Percentiles rank a stretch among this genome's conserved stretches.
phyloP scores from a whole-genome alignment of 2,329 filamentous ascomycete genomes.

The Tolypocladium inflatum region DNA sequence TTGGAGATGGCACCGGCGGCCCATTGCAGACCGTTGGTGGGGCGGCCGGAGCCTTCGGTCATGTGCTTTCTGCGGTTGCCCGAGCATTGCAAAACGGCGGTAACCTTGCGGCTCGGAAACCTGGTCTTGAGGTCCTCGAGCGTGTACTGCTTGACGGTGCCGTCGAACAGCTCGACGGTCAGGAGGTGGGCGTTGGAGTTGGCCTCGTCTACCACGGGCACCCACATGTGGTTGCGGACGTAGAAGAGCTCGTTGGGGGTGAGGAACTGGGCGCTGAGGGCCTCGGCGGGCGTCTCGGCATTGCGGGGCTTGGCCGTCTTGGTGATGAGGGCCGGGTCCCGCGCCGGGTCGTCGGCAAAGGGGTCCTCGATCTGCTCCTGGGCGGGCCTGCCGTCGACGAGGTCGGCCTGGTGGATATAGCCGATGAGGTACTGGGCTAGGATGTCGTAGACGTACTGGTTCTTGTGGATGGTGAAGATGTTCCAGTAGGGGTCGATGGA shows the following conservation, averaged over 20 bases:
- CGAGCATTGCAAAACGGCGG: conserved; percentile 49
- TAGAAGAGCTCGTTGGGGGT: conserved; percentile 50
- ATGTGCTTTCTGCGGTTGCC: conserved; percentile 52
- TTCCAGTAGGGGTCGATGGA: conserved; percentile 61
- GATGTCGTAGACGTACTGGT: conserved; percentile 54
- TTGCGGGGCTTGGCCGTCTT: conserved; percentile 49
- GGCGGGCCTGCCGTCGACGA: conserved; percentile 46
- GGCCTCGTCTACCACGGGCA: conserved; percentile 34
- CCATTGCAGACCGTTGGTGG: conserved; percentile 52
- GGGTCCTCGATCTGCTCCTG: conserved; percentile 50
- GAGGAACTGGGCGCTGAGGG: conserved; percentile 38
- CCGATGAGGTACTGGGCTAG: conserved; percentile 57
- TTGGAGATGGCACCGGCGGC: conserved; percentile 50
- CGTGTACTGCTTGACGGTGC: conserved; percentile 41
- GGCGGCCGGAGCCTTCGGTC: conserved; percentile 32
- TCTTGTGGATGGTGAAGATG: conserved; percentile 61
- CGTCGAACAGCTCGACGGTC: conserved; percentile 46
- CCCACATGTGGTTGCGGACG: conserved; percentile 56
- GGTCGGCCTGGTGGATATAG: conserved; percentile 46
- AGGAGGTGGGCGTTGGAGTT: conserved; percentile 32
- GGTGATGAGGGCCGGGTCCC: conserved; percentile 40
- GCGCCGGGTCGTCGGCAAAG: conserved; percentile 42
- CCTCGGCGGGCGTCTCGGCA: conserved; percentile 45
- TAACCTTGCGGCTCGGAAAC: conserved; percentile 41
- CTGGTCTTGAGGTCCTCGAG: conserved; percentile 41